Conservation (phyloP, 805 yeast species). For the Scheffersomyces ergatensis region DNA sequence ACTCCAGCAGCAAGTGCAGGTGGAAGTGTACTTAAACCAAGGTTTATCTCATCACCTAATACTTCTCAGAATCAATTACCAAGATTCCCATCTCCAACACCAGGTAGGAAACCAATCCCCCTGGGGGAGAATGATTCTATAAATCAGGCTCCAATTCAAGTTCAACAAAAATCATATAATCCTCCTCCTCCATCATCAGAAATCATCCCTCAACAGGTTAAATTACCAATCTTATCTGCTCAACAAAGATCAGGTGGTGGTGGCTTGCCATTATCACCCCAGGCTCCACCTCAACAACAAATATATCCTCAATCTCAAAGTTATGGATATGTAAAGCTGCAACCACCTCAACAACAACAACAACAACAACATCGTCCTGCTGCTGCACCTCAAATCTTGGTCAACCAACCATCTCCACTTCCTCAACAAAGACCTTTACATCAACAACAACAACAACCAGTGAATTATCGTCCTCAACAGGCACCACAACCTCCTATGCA, state of each 20-base stretch:
- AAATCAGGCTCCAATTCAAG: constrained; percentile 1
- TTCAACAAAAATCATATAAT: constrained; percentile 1
- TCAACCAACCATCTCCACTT: constrained; percentile 4
- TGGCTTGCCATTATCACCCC: constrained; percentile 6
- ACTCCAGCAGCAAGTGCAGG: constrained; percentile 4
- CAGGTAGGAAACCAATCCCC: constrained; percentile 4
- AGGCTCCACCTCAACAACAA: constrained; percentile 13
- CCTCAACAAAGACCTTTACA: no score
- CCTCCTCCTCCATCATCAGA: constrained; percentile 5
- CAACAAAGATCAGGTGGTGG: constrained; percentile 2
- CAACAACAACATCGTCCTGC: constrained; percentile 2
- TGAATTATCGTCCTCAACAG: constrained; percentile 9
- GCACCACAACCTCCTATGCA: constrained; percentile 9
- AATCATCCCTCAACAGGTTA: background rate
- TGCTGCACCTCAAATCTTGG: constrained; percentile 9
- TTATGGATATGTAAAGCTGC: constrained; percentile 1
- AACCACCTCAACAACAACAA: background rate
- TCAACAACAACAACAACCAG: constrained; percentile 12
- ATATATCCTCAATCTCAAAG: constrained; percentile 3
- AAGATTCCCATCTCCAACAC: constrained; percentile 6
- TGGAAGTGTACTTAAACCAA: constrained; percentile 19
- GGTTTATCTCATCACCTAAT: constrained; percentile 31
- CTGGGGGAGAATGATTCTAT: background rate
- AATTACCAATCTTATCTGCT: background rate
- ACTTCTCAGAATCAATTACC: constrained; percentile 21